phyloP scores from a whole-genome alignment of 2,329 filamentous ascomycete genomes.

The Ophiocordyceps camponoti-saundersi region DNA sequence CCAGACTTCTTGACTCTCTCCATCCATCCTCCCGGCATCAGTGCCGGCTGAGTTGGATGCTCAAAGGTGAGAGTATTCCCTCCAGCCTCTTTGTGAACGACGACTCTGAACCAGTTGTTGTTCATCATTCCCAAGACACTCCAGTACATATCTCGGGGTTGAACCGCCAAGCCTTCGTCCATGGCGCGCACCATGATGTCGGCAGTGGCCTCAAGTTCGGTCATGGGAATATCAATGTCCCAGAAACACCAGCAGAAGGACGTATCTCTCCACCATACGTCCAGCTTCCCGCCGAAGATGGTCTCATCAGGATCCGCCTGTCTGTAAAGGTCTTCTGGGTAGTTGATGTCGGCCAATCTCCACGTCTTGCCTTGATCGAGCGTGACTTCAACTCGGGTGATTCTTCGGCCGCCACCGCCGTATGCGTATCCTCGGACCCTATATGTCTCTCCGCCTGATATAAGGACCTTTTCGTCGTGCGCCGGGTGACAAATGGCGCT shows the following conservation, averaged over 20 bases:
- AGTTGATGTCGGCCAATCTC: constrained; percentile 60
- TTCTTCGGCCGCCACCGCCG: constrained; percentile 65
- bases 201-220: constrained; percentile 43
- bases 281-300: constrained; percentile 62
- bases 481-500: constrained; percentile 66
- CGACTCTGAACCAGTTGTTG: constrained; percentile 80
- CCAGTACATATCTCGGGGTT: constrained; percentile 93
- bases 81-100: constrained; percentile 45
- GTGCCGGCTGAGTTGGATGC: constrained; percentile 68
- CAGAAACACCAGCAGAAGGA: constrained; percentile 92
- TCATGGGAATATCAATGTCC: constrained; percentile 50
- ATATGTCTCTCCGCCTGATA: constrained; percentile 35
- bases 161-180: constrained; percentile 77
- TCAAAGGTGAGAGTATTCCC: constrained; percentile 52
- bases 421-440: constrained; percentile 71
- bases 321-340: constrained; percentile 75
- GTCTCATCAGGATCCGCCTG: constrained; percentile 35
- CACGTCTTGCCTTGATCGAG: constrained; percentile 70
- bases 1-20: constrained; percentile 71
- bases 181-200: constrained; percentile 73
- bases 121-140: constrained; percentile 96
- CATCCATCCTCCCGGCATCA: constrained; percentile 82
- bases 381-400: constrained; percentile 70
- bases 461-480: constrained; percentile 52
- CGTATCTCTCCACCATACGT: constrained; percentile 67